A percentile compares a stretch with the other conserved stretches of the same genome.
These are phyloP conservation scores for Botryotinia globosa DNA, from an alignment of 2,329 filamentous ascomycete genomes.

Conservation along the genomic window DNA sequence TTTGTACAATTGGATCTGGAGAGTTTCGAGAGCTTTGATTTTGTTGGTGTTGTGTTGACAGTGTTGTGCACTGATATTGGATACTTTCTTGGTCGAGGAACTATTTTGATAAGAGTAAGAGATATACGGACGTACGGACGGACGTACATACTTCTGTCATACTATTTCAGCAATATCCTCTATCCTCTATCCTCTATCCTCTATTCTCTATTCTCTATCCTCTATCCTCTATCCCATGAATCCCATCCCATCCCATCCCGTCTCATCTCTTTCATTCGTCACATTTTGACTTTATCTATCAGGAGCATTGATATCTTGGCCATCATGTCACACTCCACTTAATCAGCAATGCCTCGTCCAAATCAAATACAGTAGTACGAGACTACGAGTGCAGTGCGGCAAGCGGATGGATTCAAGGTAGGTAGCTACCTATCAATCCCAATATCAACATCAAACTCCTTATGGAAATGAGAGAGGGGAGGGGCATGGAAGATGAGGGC, in stretches of 20 bases:
- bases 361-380: not conserved
- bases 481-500: slow-evolving; percentile 4
- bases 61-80: not conserved
- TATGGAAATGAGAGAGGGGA: not conserved
- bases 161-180: not conserved
- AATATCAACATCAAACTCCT: not conserved
- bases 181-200: too few relatives aligned
- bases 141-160: too few relatives aligned
- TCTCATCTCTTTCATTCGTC: not conserved
- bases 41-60: not conserved
- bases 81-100: not conserved
- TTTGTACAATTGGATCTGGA: not conserved
- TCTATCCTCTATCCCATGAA: too few relatives aligned
- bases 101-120: not conserved
- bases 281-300: not conserved
- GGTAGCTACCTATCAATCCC: too few relatives aligned
- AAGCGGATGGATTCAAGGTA: not conserved
- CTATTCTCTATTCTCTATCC: too few relatives aligned
- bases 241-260: too few relatives aligned
- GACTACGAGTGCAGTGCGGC: not conserved
- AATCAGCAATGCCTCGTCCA: not conserved
- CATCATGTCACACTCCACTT: not conserved
- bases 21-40: not conserved
- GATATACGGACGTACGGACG: too few relatives aligned
- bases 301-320: not conserved